Evolutionary conservation across 2,329 filamentous ascomycete species (phyloP), one percentile per base, ranked within the genome.

Genomic region (Colletotrichum magnum): DNA sequence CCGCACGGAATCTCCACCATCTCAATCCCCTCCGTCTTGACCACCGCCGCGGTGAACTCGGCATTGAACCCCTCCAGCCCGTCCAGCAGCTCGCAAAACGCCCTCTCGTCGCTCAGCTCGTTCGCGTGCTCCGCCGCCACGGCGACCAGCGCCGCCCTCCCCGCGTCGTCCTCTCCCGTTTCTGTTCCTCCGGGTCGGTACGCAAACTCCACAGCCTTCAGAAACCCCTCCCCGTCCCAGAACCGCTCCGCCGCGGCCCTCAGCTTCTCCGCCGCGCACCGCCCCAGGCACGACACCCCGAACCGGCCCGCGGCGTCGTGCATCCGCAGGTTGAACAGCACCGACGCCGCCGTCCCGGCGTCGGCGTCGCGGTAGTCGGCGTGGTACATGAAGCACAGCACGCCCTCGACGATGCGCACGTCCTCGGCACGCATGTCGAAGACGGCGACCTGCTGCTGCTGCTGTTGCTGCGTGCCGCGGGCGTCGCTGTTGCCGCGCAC

Each of bases 11-110:
- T 43, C 32, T 26, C 47, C 28, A 13, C 47, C 1, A 18, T 43
- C 7, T 28, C 48, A 4, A 26, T 18, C 21, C 28, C n/a, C 5
- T 51, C 58, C 2, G 16, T 51, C 28, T 52, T 60, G 5, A 52
- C 47, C 24, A 52, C 21, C 32, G 47, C 58, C 10, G 39, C 58
- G 7, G 58, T 43, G 9, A 60, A 51, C 47, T 60, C 58, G 18
- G 36, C 48, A 5, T 16, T 43, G 16, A 60, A 60, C 32, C 15
- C 3, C 32, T 21, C 7, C 18, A 43, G 3, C 9, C 36, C 15
- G 9, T 60, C 45, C 32, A 60, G 1, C 32, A 52, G 18, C 32
- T 52, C 10, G 13, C 28, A 28, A 26, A 60, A 51, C 16, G 10
- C 58, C 13, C 10, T 15, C 15, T 15, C 10, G 0, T 41, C 32